Conservation (phyloP, 2,329 filamentous ascomycete genomes). For the Botryotinia globosa region DNA sequence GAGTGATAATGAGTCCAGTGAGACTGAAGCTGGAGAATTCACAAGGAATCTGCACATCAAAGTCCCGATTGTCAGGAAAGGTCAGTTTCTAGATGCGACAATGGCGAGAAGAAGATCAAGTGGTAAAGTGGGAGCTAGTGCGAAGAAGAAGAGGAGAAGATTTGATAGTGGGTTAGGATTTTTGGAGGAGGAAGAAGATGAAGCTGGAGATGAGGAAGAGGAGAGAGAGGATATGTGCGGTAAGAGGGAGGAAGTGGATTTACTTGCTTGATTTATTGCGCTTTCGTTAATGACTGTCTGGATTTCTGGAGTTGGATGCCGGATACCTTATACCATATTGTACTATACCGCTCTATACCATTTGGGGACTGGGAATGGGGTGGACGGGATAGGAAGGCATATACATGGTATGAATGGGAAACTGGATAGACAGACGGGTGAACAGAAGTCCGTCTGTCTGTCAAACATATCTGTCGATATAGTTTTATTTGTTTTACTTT, state of each 20-base stretch:
- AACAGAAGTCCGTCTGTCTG: neutral
- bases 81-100: conserved; percentile 29
- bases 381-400: neutral
- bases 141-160: conserved; percentile 42
- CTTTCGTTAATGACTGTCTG: neutral
- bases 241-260: neutral
- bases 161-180: conserved; percentile 56
- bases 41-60: neutral
- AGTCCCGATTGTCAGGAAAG: conserved; percentile 24
- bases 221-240: neutral
- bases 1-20: conserved; percentile 20
- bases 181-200: conserved; percentile 50
- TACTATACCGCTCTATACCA: neutral
- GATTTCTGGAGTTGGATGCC: conserved; percentile 1
- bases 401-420: neutral
- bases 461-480: neutral
- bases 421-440: no score
- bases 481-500: neutral
- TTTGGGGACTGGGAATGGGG: neutral
- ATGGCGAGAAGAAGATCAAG: conserved; percentile 29
- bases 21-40: conserved; percentile 7
- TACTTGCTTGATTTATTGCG: neutral
- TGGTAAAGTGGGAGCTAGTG: conserved; percentile 39
- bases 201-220: neutral
- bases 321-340: neutral